Evolutionary conservation across 83 land plant genomes (phyloP).

Genomic region (Isoetes engelmannii): DNA sequence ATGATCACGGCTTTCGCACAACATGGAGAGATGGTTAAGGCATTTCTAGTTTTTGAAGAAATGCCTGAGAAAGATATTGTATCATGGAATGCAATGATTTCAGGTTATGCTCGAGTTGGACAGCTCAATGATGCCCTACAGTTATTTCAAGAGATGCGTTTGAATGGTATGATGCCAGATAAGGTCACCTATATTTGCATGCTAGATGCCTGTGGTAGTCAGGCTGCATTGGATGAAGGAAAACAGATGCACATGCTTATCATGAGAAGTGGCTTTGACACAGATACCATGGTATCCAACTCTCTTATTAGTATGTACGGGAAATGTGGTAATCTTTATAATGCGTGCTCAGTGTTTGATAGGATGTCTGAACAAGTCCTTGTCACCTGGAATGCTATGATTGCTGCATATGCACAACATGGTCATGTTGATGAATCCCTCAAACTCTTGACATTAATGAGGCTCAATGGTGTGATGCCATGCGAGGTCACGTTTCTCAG

Average conservation of each 20-base stretch:
- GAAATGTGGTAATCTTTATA: constrained; percentile 11
- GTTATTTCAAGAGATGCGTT: constrained; percentile 7
- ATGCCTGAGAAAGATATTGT: background rate
- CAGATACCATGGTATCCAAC: background rate
- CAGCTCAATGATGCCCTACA: background rate
- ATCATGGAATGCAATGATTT: constrained; percentile 2
- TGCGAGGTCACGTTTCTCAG: constrained; percentile 5
- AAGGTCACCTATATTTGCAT: constrained; percentile 2
- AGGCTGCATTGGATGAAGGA: background rate
- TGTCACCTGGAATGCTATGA: constrained; percentile 9
- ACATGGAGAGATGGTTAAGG: background rate
- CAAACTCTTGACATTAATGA: background rate
- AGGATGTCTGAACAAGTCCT: background rate
- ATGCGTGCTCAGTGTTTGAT: background rate
- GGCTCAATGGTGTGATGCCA: constrained; percentile 1
- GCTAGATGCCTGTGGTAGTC: background rate
- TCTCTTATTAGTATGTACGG: constrained; percentile 10
- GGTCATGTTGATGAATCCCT: background rate
- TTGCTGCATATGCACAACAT: background rate
- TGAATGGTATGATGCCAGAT: constrained; percentile 3
- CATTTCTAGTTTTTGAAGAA: background rate
- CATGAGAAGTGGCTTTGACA: background rate
- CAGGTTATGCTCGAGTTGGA: constrained; percentile 1
- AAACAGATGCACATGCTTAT: constrained; percentile 5
- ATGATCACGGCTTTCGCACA: no score